Percentiles rank a stretch among this genome's conserved stretches.
Evolutionary conservation across 2,329 filamentous ascomycete species (phyloP).

Genomic region (Cordyceps javanica): DNA sequence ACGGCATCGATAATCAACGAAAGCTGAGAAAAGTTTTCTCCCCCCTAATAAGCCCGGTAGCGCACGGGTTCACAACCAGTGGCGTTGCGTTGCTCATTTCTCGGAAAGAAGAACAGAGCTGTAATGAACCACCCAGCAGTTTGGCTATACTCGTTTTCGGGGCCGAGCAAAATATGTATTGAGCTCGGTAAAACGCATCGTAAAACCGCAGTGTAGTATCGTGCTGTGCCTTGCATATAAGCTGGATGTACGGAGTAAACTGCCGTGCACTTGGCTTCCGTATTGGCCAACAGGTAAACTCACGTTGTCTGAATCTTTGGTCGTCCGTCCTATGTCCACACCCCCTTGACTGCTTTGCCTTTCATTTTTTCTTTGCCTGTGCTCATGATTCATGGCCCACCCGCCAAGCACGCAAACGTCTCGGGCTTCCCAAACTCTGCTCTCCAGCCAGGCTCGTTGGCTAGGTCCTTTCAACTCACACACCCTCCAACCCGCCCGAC

Average conservation of each 20-base stretch:
- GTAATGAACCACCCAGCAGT: neutral
- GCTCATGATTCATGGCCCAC: slow-evolving; percentile 30
- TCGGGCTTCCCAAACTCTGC: slow-evolving; percentile 22
- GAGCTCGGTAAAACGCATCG: neutral
- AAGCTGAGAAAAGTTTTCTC: slow-evolving; percentile 1
- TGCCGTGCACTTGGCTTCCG: neutral
- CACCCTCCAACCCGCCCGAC: slow-evolving; percentile 13
- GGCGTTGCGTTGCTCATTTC: slow-evolving; percentile 1
- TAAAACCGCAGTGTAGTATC: slow-evolving; percentile 4
- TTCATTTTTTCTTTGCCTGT: slow-evolving; percentile 5
- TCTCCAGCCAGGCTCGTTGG: slow-evolving; percentile 2
- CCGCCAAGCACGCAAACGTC: slow-evolving; percentile 23
- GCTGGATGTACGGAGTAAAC: neutral
- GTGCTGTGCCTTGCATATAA: neutral
- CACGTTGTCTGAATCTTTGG: neutral
- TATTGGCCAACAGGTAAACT: slow-evolving; percentile 2
- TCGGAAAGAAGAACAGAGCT: too few relatives aligned
- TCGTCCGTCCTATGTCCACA: slow-evolving; percentile 4
- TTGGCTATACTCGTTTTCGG: neutral
- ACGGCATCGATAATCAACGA: slow-evolving; percentile 9
- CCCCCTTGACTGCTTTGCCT: neutral
- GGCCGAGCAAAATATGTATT: neutral
- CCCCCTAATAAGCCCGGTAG: neutral
- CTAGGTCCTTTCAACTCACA: slow-evolving; percentile 9
- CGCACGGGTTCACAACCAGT: neutral